These are phyloP conservation scores for Coemansia furcata DNA, from an alignment of 192 early-diverging fungal genomes.

Conservation along the genomic window DNA sequence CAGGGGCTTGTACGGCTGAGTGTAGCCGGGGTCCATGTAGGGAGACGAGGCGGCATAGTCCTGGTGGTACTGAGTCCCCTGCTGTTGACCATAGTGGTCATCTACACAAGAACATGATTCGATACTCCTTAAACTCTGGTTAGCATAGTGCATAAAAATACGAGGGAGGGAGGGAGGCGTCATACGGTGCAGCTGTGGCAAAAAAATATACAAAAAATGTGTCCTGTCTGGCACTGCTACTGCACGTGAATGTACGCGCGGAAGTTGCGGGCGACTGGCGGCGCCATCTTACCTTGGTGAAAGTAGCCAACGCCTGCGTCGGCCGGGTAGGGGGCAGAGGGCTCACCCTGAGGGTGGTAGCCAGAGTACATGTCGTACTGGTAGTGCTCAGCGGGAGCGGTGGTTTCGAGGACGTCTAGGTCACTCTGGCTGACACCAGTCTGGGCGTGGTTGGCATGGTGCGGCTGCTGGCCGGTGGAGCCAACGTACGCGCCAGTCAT, in stretches of 20 bases:
- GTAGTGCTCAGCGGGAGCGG: slow-evolving; percentile 21
- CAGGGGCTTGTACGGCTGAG: slow-evolving; percentile 42
- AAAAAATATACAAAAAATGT: background rate
- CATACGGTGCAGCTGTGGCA: background rate
- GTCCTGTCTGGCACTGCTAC: background rate
- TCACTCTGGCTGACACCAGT: slow-evolving; percentile 43
- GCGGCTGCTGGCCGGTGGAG: slow-evolving; percentile 17
- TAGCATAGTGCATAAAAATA: background rate
- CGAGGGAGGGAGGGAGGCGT: background rate
- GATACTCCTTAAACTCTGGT: background rate
- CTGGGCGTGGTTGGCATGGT: slow-evolving; percentile 9
- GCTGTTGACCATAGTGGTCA: slow-evolving; percentile 27
- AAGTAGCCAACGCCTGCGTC: slow-evolving; percentile 50
- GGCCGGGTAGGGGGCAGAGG: slow-evolving; percentile 5
- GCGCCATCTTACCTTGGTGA: slow-evolving; percentile 23
- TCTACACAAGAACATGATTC: slow-evolving; percentile 3
- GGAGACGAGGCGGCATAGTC: slow-evolving; percentile 16
- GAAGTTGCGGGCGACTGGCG: background rate
- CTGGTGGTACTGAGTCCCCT: slow-evolving; percentile 11
- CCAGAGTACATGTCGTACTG: slow-evolving; percentile 33
- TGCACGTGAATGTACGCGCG: background rate
- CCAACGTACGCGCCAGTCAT: slow-evolving; percentile 21
- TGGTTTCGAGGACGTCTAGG: slow-evolving; percentile 51
- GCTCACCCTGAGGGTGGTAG: slow-evolving; percentile 14
- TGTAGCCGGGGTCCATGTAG: slow-evolving; percentile 18